Evolutionary conservation across 352 stramenopile genomes (phyloP).

Genomic region (Phytopythium mirpurense): DNA sequence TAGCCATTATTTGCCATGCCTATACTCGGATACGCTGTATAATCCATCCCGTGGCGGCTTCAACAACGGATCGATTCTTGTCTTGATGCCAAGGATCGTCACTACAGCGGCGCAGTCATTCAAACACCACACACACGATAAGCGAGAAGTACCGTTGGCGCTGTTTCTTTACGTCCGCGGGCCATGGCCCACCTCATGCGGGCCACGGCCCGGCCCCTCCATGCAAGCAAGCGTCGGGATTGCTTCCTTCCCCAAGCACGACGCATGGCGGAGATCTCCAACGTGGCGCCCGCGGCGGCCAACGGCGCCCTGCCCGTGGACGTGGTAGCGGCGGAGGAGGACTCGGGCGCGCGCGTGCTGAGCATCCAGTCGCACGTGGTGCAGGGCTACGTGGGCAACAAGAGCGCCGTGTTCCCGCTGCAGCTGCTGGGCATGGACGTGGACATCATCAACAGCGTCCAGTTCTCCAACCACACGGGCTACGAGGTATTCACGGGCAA

Average conservation of each 20-base stretch:
- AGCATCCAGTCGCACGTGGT: constrained; percentile 88
- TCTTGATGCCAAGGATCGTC: too few species aligned
- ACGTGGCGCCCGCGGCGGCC: not conserved
- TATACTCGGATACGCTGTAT: too few species aligned
- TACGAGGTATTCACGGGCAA: constrained; percentile 74
- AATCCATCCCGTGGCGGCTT: too few species aligned
- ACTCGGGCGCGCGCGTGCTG: constrained; percentile 58
- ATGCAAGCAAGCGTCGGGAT: too few species aligned
- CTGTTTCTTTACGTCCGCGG: not conserved
- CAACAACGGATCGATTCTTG: too few species aligned
- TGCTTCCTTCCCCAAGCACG: too few species aligned
- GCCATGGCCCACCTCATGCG: not conserved
- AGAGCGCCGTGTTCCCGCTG: constrained; percentile 81
- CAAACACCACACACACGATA: too few species aligned
- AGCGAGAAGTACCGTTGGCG: not conserved
- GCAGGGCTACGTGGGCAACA: constrained; percentile 85
- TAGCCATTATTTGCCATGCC: too few species aligned
- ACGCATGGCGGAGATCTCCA: too few species aligned
- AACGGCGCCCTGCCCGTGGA: not conserved
- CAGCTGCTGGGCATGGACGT: constrained; percentile 83
- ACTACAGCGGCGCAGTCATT: too few species aligned
- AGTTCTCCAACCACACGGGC: constrained; percentile 87
- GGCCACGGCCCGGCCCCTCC: not conserved
- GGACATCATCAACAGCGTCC: constrained; percentile 85
- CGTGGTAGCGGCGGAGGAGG: constrained; percentile 13